Evolutionary conservation across 768 basidiomycete species (phyloP), one percentile per base, ranked within the genome.

Genomic region (Russula virescens): DNA sequence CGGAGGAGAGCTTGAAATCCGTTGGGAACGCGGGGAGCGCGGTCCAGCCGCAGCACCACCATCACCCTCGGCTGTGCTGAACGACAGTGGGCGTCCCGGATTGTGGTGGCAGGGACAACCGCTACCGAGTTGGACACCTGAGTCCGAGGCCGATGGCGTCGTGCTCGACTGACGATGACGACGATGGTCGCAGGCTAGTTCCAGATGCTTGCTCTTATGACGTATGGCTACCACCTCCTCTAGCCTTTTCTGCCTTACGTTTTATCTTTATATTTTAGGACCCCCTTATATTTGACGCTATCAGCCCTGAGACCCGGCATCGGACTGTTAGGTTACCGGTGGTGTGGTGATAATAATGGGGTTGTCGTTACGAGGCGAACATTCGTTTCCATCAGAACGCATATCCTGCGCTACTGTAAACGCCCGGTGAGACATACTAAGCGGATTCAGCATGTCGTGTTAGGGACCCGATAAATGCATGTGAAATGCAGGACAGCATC

Each of bases 1-100:
- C 40, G 71, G 78, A 1, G 85, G 85, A 2, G 74, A 80, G 55
- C 72, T 88, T 64, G 87, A 91, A 68, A 73, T 86, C 2, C 78
- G 88, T 3, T 89, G 88, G 86, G 87, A 89, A 70, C 75, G 81
- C 54, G 31, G 67, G 1, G 16, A n/a, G 1, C 5, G 21, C 43
- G 28, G 19, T 13, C n/a, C n/a, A n/a, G 51, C 7, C n/a, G 50
- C 11, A 3, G 31, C 14, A 13, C 14, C 48, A 14, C 25, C 5
- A 3, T 49, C 51, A 2, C 16, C 16, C 3, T 34, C 40, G 18
- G 40, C 25, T 8, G 10, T 21, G 40, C 18, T 43, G 48, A n/a
- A 25, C 28, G n/a, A 26, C 66, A 40, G 45, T 10, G 73, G 75
- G 1, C 74, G 76, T 40, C 79, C 81, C 0, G 76, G 75, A 0